phyloP scores from a whole-genome alignment of 1,284 basidiomycete species.

The Sanghuangporus sanghuang region DNA sequence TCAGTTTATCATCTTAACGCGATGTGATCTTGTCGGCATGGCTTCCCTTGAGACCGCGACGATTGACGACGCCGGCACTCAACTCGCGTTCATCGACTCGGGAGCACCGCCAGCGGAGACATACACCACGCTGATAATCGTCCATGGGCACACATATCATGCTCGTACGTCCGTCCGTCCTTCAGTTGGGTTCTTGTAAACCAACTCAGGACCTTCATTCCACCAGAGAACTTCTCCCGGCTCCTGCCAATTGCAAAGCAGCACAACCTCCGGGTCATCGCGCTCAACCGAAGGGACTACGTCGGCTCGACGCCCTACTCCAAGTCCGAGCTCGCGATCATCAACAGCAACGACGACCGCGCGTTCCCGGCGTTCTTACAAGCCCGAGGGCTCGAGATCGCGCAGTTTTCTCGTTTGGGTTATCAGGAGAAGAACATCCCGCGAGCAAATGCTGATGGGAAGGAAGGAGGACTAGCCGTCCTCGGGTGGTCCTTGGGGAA shows the following conservation, averaged over 20 bases:
- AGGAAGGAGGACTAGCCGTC: constrained; percentile 14
- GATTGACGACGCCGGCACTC: constrained; percentile 8
- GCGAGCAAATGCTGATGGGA: constrained; percentile 5
- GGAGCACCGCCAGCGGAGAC: constrained; percentile 5
- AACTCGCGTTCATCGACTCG: constrained; percentile 16
- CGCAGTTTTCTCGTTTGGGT: constrained; percentile 18
- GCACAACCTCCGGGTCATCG: constrained; percentile 22
- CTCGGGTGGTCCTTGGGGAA: constrained; percentile 18
- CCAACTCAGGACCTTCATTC: background rate
- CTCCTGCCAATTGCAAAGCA: constrained; percentile 17
- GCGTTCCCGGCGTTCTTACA: constrained; percentile 13
- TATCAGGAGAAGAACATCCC: constrained; percentile 13
- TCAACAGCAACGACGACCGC: constrained; percentile 8
- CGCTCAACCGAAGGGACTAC: constrained; percentile 24
- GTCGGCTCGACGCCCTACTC: constrained; percentile 21
- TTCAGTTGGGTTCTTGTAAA: background rate
- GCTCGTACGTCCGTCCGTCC: constrained; percentile 6
- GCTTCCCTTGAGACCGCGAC: constrained; percentile 5
- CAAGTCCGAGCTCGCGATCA: constrained; percentile 17
- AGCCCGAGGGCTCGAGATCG: constrained; percentile 18
- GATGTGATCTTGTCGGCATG: no score
- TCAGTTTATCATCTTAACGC: background rate
- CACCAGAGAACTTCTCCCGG: constrained; percentile 16
- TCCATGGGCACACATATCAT: constrained; percentile 16
- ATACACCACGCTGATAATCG: constrained; percentile 15